phyloP scores from a whole-genome alignment of 495 filamentous ascomycete genomes.

The Neurospora sp. region DNA sequence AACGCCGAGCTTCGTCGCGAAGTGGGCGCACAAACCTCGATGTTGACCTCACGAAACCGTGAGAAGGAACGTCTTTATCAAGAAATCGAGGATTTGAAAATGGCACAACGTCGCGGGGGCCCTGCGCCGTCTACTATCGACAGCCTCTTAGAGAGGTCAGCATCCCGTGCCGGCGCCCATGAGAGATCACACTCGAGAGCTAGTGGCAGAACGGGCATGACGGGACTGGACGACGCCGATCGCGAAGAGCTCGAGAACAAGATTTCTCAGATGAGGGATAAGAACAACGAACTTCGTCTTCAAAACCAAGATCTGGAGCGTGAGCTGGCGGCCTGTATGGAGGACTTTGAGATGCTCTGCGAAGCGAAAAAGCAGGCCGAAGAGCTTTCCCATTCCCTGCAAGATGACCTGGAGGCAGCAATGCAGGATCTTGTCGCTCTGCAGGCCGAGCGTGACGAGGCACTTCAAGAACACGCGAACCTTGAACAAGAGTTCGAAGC shows the following conservation, averaged over 20 bases:
- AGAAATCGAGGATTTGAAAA: constrained; percentile 93
- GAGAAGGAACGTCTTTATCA: constrained; percentile 92
- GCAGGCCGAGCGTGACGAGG: constrained; percentile 80
- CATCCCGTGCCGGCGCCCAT: constrained; percentile 61
- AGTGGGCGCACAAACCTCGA: constrained; percentile 90
- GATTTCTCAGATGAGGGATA: constrained; percentile 74
- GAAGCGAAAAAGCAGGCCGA: constrained; percentile 48
- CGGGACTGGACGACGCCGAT: constrained; percentile 62
- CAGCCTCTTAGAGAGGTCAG: constrained; percentile 85
- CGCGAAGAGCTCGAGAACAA: constrained; percentile 78
- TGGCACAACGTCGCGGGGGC: constrained; percentile 61
- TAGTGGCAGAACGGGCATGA: constrained; percentile 55
- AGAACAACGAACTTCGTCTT: constrained; percentile 71
- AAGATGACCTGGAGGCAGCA: constrained; percentile 65
- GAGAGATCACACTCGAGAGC: constrained; percentile 60
- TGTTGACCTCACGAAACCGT: constrained; percentile 91
- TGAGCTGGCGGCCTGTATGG: constrained; percentile 57
- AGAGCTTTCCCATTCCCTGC: constrained; percentile 49
- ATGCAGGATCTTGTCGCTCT: constrained; percentile 73
- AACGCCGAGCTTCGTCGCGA: constrained; percentile 88
- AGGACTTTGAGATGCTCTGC: constrained; percentile 55
- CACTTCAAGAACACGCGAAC: constrained; percentile 63
- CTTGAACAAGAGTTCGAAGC: constrained; percentile 72
- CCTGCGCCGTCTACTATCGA: constrained; percentile 61
- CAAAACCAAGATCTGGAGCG: constrained; percentile 71